A percentile compares a stretch with the other conserved stretches of the same genome.
Conservation (phyloP, 164 flowering plant genomes). For the Kingdonia uniflora region DNA sequence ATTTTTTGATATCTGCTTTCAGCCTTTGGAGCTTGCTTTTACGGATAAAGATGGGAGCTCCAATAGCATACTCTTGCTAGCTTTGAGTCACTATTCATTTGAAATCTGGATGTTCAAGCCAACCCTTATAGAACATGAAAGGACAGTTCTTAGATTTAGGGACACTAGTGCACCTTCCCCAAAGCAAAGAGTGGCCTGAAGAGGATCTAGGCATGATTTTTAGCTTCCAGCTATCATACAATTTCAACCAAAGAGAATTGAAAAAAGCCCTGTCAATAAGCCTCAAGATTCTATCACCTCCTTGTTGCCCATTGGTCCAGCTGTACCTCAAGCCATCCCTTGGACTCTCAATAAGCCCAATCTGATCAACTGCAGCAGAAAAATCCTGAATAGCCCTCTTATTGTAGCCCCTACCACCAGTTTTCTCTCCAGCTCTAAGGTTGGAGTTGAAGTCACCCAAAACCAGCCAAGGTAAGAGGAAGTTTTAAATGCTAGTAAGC, state of each 20-base stretch:
- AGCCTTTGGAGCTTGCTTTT: background rate
- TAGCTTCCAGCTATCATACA: background rate
- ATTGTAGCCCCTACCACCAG: background rate
- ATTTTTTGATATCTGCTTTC: background rate
- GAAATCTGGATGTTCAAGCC: background rate
- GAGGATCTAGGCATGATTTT: background rate
- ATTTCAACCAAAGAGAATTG: background rate
- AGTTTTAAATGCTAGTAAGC: too few species aligned
- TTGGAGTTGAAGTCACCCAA: background rate
- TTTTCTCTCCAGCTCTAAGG: background rate
- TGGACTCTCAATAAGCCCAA: background rate
- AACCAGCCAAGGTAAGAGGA: background rate
- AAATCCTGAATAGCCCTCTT: background rate
- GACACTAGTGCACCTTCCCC: background rate
- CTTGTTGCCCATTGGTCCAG: too few species aligned
- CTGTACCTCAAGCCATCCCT: too few species aligned
- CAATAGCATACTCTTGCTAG: background rate
- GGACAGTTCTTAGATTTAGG: background rate
- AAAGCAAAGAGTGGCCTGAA: background rate
- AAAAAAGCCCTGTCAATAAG: background rate
- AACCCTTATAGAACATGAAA: background rate
- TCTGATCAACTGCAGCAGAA: background rate
- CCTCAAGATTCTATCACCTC: background rate
- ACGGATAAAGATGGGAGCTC: background rate
- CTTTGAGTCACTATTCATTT: background rate